Conservation (phyloP, 164 flowering plant genomes). For the Chimonanthus praecox region DNA sequence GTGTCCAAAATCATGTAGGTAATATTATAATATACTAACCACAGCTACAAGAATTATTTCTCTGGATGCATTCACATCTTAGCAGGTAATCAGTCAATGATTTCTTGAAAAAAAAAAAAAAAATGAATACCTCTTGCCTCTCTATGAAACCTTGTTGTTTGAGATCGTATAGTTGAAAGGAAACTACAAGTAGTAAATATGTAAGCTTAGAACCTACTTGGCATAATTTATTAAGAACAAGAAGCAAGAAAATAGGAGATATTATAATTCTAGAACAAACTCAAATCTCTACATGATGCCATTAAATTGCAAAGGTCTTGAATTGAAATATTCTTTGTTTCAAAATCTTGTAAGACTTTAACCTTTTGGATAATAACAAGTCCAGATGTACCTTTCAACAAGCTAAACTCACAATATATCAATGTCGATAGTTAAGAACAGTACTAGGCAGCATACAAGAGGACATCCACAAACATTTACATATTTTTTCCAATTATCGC, state of each 20-base stretch:
- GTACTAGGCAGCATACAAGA: too few species aligned
- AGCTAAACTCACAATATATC: too few species aligned
- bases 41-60: not conserved
- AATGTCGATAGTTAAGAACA: too few species aligned
- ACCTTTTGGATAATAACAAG: too few species aligned
- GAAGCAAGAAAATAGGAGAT: not conserved
- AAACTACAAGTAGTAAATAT: slow-evolving; percentile 32
- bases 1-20: not conserved
- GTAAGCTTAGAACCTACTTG: not conserved
- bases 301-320: too few species aligned
- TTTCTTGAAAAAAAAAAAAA: not conserved
- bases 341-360: too few species aligned
- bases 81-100: not conserved
- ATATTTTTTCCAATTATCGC: too few species aligned
- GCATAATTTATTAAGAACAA: not conserved
- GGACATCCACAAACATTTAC: too few species aligned
- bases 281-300: too few species aligned
- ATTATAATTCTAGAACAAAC: too few species aligned
- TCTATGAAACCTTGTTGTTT: slow-evolving; percentile 60
- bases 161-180: slow-evolving; percentile 55
- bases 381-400: too few species aligned
- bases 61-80: not conserved
- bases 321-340: too few species aligned
- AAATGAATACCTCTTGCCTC: slow-evolving; percentile 42
- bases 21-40: not conserved